A percentile compares a stretch with the other conserved stretches of the same genome.
Conservation (phyloP, 306 rosid genomes). For the Inga leiocalycina region DNA sequence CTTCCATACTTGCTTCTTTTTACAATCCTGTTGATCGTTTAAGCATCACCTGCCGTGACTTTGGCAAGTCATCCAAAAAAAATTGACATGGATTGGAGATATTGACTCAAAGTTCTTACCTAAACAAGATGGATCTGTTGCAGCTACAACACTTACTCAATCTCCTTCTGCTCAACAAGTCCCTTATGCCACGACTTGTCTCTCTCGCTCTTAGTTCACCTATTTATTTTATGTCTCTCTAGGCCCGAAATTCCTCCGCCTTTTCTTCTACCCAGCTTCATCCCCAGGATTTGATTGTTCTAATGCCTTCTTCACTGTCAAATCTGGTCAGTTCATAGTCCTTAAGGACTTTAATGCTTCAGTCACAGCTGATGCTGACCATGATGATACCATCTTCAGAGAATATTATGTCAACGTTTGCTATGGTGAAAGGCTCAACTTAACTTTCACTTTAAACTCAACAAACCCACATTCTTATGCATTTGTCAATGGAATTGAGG, state of each 20-base stretch:
- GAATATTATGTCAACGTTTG: conserved; percentile 42
- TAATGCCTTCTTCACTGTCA: conserved; percentile 40
- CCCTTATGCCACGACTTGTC: conserved; percentile 22
- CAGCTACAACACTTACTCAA: background rate
- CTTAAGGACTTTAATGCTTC: conserved; percentile 49
- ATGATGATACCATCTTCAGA: background rate
- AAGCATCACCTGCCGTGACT: conserved; percentile 28
- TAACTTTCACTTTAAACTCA: conserved; percentile 39
- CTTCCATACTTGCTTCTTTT: background rate
- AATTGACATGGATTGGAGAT: conserved; percentile 5
- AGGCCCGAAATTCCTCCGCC: conserved; percentile 46
- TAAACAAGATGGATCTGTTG: background rate
- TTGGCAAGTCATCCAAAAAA: background rate
- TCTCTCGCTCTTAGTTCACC: conserved; percentile 42
- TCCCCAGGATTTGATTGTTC: conserved; percentile 25
- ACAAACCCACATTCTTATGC: conserved; percentile 28
- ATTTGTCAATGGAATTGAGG: conserved; percentile 56
- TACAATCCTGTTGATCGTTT: conserved; percentile 28
- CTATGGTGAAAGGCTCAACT: conserved; percentile 19
- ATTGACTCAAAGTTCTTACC: background rate
- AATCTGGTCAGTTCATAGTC: conserved; percentile 28
- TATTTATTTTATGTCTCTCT: conserved; percentile 43
- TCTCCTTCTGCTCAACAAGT: background rate
- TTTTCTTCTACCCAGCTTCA: conserved; percentile 40
- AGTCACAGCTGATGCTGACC: background rate